A percentile compares a stretch with the other conserved stretches of the same genome.
phyloP scores from a whole-genome alignment of 192 early-diverging fungal species.

The Coemansia sp. region DNA sequence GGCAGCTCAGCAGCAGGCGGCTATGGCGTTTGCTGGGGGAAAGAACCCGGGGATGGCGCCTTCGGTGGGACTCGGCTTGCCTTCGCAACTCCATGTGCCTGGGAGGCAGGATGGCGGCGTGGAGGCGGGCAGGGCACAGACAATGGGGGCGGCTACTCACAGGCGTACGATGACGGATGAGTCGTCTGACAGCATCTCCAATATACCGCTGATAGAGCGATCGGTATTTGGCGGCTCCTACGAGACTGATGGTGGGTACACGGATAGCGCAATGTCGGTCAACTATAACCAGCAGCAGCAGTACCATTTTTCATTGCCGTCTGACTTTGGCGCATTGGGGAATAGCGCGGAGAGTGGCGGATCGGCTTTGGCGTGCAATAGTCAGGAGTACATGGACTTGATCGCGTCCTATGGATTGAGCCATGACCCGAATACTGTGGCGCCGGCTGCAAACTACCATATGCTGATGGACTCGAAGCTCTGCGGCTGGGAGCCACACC shows the following conservation, averaged over 20 bases:
- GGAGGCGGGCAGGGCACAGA: not conserved
- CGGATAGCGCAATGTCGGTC: not conserved
- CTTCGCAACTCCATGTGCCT: not conserved
- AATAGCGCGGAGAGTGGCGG: not conserved
- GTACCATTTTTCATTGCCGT: not conserved
- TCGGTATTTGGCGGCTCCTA: constrained; percentile 2
- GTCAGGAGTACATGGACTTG: constrained; percentile 9
- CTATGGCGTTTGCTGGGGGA: not conserved
- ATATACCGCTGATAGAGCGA: constrained; percentile 33
- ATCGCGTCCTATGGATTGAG: not conserved
- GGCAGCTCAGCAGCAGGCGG: not conserved
- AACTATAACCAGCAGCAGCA: constrained; percentile 8
- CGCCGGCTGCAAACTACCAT: not conserved
- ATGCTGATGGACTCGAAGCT: not conserved
- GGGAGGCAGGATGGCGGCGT: not conserved
- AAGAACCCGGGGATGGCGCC: not conserved
- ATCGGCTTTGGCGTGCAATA: constrained; percentile 1
- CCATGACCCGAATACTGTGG: not conserved
- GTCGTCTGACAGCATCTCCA: constrained; percentile 29
- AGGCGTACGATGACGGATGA: constrained; percentile 15
- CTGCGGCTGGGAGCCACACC: not conserved
- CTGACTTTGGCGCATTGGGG: not conserved
- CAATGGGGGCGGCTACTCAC: not conserved
- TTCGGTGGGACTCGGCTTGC: not conserved
- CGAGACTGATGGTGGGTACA: not conserved